Evolutionary conservation across 768 basidiomycete species (phyloP), one percentile per base, ranked within the genome.

Genomic region (Pleurotus citrinopileatus): DNA sequence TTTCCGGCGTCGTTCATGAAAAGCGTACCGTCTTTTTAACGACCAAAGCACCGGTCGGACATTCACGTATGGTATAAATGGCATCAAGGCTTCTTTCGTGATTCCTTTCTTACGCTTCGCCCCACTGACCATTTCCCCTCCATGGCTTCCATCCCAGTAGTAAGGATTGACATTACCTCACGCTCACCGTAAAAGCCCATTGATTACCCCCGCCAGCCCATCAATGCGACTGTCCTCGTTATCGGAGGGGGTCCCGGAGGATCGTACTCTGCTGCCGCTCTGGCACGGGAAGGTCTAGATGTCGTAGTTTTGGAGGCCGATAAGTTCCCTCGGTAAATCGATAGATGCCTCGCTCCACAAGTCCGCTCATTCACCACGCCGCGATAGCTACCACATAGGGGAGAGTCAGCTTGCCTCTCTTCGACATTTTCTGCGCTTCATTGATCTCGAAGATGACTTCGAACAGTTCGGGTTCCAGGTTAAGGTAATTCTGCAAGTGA

Each of bases 261-360:
- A 15, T 59, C 57, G 22, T 69, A 65, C 36, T 58, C 66, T 15
- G 68, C 68, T 3, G 51, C 68, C 19, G 66, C 56, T 29, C 59
- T 69, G 9, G 62, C 60, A 13, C 52, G 66, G 22, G 67, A 68
- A 57, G 67, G 67, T 3, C 44, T 68, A 17, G 42, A 66, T 38
- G 85, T 86, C 22, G 75, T 79, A 13, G 57, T 84, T 46, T 64
- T 85, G 19, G 84, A 86, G 61, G 72, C 77, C 13, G 71, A 73
- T 19, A 72, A 77, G 42, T 84, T 83, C 59, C 84, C 84, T 36
- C 68, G 84, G 79, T 79, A 61, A 34, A 60, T 55, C 22, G 19
- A 8, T 42, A 29, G 15, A 27, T 15, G 4, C 9, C 13, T 26
- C 25, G 19, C 38, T 29, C 13, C 43, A 38, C 10, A 43, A n/a